Evolutionary conservation across 2,329 filamentous ascomycete genomes (phyloP), one percentile per base, ranked within the genome.

Genomic region (Neospermospora avenae): DNA sequence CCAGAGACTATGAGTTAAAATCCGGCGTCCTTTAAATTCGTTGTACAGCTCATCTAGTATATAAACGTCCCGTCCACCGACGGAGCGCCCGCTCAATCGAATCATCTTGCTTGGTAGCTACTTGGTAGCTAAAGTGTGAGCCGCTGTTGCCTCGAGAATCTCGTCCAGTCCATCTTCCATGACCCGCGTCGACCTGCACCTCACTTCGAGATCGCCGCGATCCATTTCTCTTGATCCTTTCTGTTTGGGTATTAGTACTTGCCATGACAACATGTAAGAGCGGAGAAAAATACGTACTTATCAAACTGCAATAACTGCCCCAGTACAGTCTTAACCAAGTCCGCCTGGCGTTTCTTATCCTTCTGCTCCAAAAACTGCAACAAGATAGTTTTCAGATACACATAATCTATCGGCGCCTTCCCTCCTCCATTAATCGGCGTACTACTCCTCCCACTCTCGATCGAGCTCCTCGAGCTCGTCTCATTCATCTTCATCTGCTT

Each of bases 321-420:
- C 68, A 95, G 73, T 35, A 93, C 89, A 0, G 89, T 89, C 58
- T 65, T 69, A 1, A 95, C 87, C 65, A 93, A 79, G 77, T 91
- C 88, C 64, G 85, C 81, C 68, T 91, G 84, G 68, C 90, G 78
- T 76, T 84, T 89, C 73, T 87, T 89, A 71, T 93, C 90, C 76
- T 86, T 90, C 67, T 90, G 86, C 77, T 93, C 88, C 65, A 95
- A 74, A 73, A 93, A 93, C 74, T 93, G 89, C 65, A 95, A 75
- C 67, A 95, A 74, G 57, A 93, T 89, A 8, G 90, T 92, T 80
- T 92, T 93, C 57, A 93, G 76, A 69, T 95, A 93, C 63, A 81
- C 39, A 79, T 69, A 69, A 64, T 72, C 71, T 60, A 68, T 67
- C 45, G 63, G 59, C 18, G 52, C 63, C 63, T 18, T 67, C 41